phyloP scores from a whole-genome alignment of 2,329 filamentous ascomycete genomes.

The Hyphodiscus sp. region DNA sequence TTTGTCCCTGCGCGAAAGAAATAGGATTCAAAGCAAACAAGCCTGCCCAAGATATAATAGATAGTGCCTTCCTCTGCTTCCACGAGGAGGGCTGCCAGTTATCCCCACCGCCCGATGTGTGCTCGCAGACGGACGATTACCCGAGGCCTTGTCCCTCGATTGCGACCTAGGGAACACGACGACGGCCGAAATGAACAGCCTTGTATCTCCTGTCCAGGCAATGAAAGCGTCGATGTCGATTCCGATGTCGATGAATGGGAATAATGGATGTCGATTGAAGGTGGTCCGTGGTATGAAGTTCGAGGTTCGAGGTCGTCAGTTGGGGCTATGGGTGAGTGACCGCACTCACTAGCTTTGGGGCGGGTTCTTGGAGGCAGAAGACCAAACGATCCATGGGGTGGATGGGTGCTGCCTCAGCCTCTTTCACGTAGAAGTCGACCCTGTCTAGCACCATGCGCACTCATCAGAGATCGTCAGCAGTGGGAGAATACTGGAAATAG shows the following conservation, averaged over 20 bases:
- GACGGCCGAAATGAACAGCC: not conserved
- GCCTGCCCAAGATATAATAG: not conserved
- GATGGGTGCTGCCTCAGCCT: not conserved
- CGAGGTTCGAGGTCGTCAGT: not conserved
- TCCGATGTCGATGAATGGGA: not conserved
- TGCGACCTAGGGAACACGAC: not conserved
- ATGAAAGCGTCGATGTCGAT: not conserved
- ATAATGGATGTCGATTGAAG: not conserved
- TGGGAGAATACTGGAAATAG: not conserved
- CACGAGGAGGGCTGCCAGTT: not conserved
- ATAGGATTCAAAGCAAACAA: not conserved
- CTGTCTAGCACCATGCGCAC: not conserved
- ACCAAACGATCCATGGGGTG: too few relatives aligned
- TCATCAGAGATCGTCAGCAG: not conserved
- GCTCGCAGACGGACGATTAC: not conserved
- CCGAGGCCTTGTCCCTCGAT: not conserved
- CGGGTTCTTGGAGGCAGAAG: too few relatives aligned
- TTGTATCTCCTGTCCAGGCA: not conserved
- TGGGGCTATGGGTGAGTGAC: not conserved
- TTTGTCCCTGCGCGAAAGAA: not conserved
- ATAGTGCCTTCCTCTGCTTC: not conserved
- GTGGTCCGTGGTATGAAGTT: not conserved
- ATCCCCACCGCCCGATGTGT: not conserved
- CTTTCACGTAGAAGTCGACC: not conserved
- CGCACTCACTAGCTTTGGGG: not conserved